Evolutionary conservation across 331 rosid genomes (phyloP).

Genomic region (Stylosanthes scabra): DNA sequence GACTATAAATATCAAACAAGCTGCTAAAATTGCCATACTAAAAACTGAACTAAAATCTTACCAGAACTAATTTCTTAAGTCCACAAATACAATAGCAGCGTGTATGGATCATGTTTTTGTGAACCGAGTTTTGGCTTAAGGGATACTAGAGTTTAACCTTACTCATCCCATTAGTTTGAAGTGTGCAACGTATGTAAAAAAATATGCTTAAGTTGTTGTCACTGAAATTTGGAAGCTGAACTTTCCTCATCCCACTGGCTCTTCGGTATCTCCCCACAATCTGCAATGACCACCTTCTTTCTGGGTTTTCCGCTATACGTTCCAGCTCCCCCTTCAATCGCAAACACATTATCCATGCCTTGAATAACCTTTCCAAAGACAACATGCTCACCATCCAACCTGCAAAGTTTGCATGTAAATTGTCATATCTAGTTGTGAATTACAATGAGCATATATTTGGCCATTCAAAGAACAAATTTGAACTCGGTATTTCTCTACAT

Average conservation of each 20-base stretch:
- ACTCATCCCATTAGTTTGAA: too few species aligned
- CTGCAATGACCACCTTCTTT: conserved; percentile 84
- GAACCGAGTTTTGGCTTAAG: too few species aligned
- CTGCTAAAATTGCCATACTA: too few species aligned
- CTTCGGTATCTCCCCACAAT: conserved; percentile 86
- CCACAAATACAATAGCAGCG: too few species aligned
- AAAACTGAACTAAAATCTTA: too few species aligned
- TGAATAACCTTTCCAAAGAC: conserved; percentile 90
- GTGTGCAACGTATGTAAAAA: too few species aligned
- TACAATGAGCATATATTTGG: neutral
- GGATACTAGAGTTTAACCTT: too few species aligned
- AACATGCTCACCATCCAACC: conserved; percentile 98
- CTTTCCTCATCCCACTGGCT: conserved; percentile 28
- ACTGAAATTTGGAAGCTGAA: conserved; percentile 12
- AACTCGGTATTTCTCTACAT: neutral
- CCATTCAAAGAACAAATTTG: neutral
- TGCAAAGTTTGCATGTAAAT: conserved; percentile 41
- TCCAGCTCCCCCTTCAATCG: conserved; percentile 98
- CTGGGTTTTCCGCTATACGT: conserved; percentile 95
- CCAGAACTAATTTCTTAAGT: too few species aligned
- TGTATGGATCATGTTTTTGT: too few species aligned
- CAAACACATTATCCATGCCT: conserved; percentile 91
- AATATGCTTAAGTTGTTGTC: neutral
- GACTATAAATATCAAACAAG: too few species aligned
- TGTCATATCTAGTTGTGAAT: neutral